These are phyloP conservation scores for Tricholoma bakamatsutake DNA, from an alignment of 768 basidiomycete genomes.

Conservation along the genomic window DNA sequence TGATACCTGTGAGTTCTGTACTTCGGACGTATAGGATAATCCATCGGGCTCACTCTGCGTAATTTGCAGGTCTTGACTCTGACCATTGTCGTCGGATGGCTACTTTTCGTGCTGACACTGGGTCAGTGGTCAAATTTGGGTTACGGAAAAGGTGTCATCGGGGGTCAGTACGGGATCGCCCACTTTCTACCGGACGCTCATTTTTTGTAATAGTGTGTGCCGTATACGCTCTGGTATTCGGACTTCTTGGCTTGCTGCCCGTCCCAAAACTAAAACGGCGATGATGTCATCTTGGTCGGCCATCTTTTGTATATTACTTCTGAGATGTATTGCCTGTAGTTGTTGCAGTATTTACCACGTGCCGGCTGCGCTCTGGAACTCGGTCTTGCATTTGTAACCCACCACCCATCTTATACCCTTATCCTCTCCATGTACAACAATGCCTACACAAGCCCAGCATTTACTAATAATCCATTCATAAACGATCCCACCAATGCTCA, in stretches of 20 bases:
- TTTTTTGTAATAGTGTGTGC: slow-evolving; percentile 45
- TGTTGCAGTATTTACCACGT: too few species aligned
- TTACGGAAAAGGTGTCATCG: slow-evolving; percentile 56
- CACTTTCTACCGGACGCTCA: neutral
- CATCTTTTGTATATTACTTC: too few species aligned
- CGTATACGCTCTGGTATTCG: slow-evolving; percentile 64
- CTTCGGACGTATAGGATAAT: neutral
- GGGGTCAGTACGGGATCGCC: slow-evolving; percentile 38
- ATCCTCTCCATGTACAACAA: slow-evolving; percentile 34
- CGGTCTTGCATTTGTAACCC: too few species aligned
- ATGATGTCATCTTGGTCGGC: slow-evolving; percentile 9
- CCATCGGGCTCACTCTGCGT: neutral
- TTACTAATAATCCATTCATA: slow-evolving; percentile 68
- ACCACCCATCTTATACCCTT: slow-evolving; percentile 5
- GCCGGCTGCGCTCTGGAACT: too few species aligned
- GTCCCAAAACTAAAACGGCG: slow-evolving; percentile 44
- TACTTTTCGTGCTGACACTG: slow-evolving; percentile 52
- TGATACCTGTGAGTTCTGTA: slow-evolving; percentile 49
- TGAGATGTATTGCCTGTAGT: neutral
- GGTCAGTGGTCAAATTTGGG: slow-evolving; percentile 66
- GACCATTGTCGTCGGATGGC: slow-evolving; percentile 68
- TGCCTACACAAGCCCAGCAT: slow-evolving; percentile 32
- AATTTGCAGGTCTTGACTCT: slow-evolving; percentile 45
- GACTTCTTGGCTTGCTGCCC: slow-evolving; percentile 69
- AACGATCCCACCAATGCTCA: slow-evolving; percentile 42